Conservation (phyloP, 768 basidiomycete species). For the Panus rudis region DNA sequence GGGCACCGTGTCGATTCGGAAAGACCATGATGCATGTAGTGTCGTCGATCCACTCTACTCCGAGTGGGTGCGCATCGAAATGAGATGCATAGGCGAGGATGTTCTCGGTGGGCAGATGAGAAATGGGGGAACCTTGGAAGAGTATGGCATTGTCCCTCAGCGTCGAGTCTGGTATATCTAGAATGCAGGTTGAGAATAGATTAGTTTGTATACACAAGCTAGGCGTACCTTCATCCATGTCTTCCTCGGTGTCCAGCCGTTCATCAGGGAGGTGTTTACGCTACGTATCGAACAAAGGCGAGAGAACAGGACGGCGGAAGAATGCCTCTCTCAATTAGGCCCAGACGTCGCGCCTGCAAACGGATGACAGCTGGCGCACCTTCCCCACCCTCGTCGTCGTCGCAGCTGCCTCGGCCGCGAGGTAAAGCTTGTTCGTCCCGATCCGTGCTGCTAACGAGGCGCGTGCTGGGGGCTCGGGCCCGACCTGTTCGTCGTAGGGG, state of each 20-base stretch:
- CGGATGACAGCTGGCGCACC: slow-evolving; percentile 54
- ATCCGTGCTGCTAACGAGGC: slow-evolving; percentile 58
- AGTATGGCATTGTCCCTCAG: slow-evolving; percentile 64
- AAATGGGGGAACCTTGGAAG: slow-evolving; percentile 65
- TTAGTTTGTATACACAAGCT: neutral
- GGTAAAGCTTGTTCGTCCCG: slow-evolving; percentile 66
- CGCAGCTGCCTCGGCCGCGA: slow-evolving; percentile 62
- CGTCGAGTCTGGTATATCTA: slow-evolving; percentile 31
- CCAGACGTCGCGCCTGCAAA: slow-evolving; percentile 27
- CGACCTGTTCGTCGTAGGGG: slow-evolving; percentile 45
- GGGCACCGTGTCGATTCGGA: slow-evolving; percentile 45
- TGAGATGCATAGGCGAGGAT: slow-evolving; percentile 80
- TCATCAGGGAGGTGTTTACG: slow-evolving; percentile 47
- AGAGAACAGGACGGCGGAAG: slow-evolving; percentile 6
- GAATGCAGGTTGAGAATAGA: neutral
- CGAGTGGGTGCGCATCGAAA: slow-evolving; percentile 67
- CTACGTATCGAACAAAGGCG: slow-evolving; percentile 22
- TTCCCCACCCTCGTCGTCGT: slow-evolving; percentile 48
- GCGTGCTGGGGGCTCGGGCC: slow-evolving; percentile 20
- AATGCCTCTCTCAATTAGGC: slow-evolving; percentile 38
- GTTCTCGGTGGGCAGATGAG: slow-evolving; percentile 65
- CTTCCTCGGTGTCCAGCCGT: slow-evolving; percentile 27
- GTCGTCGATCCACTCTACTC: slow-evolving; percentile 83
- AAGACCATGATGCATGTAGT: slow-evolving; percentile 78
- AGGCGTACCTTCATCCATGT: slow-evolving; percentile 19